Evolutionary conservation across 1,139 yeast genomes (phyloP), one percentile per base, ranked within the genome.

Genomic region (Meyerozyma elateridarum): DNA sequence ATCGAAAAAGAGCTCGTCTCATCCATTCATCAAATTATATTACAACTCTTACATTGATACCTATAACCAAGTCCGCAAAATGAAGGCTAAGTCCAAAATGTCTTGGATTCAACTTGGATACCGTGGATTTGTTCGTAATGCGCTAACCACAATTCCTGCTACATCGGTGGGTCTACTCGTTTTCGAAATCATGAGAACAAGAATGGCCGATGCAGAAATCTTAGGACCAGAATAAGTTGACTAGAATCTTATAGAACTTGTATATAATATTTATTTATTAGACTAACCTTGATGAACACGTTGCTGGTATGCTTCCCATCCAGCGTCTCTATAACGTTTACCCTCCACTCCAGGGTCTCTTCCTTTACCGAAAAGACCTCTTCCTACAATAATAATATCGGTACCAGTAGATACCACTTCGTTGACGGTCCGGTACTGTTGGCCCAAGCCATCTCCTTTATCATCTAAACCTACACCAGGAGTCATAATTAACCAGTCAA

Each of bases 381-480:
- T 77, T 8, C 99, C 99, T 13, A 93, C 99, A 55, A 93, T 93
- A 35, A 93, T 88, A 35, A 93, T 74, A 56, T 93, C 99, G 2
- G 95, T 73, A 12, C 98, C 98, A 4, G 83, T 77, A 15, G 75
- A 55, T 6, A 85, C 66, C 18, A 88, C 98, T 40, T 85, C 85
- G 45, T 77, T 78, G 3, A 91, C 98, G 6, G 96, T 78, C 56
- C 98, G 73, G 59, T 93, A 93, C 59, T 91, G 98, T 61, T 93
- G 99, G 15, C 99, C 99, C 40, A 91, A 70, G 1, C 79, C 79
- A 56, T 91, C 99, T n/a, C 97, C 97, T 58, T 82, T 91, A 51
- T 89, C 97, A 53, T 89, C 98, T 37, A 93, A 70, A 2, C 97
- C 97, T 28, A 93, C 98, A 38, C 99, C 99, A 0, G 99, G 99